Conservation (phyloP, 371 early-diverging fungal species). For the Caulochytrium protostelioides region DNA sequence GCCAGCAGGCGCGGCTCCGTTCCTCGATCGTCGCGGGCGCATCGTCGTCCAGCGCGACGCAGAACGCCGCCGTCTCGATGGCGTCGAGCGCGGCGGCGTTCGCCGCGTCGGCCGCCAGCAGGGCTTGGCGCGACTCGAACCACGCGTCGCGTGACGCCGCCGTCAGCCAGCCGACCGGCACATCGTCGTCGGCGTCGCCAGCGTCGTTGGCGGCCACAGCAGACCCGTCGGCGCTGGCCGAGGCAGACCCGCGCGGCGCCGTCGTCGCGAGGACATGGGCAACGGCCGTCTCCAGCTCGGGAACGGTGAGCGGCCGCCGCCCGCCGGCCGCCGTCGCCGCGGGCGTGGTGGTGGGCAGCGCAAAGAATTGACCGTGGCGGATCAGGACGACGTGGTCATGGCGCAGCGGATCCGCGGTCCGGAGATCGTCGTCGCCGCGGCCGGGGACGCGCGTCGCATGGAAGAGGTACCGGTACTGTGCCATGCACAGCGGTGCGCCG, state of each 20-base stretch:
- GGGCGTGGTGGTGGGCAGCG: conserved; percentile 45
- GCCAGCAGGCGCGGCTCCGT: conserved; percentile 52
- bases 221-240: too few species aligned
- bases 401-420: conserved; percentile 37
- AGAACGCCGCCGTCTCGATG: conserved; percentile 62
- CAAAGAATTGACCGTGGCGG: conserved; percentile 74
- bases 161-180: too few species aligned
- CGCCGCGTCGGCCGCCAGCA: too few species aligned
- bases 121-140: too few species aligned
- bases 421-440: conserved; percentile 58
- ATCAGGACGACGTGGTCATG: conserved; percentile 68
- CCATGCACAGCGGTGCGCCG: conserved; percentile 64
- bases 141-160: too few species aligned
- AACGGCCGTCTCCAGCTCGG: too few species aligned
- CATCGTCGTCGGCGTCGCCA: too few species aligned
- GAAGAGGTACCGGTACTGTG: too few species aligned
- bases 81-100: conserved; percentile 49
- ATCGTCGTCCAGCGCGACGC: conserved; percentile 66
- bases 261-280: too few species aligned
- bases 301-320: too few species aligned
- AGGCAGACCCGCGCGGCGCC: too few species aligned
- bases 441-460: conserved; percentile 79
- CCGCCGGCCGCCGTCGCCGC: conserved; percentile 45
- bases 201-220: too few species aligned
- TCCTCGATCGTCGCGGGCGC: conserved; percentile 67